phyloP scores from a whole-genome alignment of 805 yeast species.

The Candida easanensis region DNA sequence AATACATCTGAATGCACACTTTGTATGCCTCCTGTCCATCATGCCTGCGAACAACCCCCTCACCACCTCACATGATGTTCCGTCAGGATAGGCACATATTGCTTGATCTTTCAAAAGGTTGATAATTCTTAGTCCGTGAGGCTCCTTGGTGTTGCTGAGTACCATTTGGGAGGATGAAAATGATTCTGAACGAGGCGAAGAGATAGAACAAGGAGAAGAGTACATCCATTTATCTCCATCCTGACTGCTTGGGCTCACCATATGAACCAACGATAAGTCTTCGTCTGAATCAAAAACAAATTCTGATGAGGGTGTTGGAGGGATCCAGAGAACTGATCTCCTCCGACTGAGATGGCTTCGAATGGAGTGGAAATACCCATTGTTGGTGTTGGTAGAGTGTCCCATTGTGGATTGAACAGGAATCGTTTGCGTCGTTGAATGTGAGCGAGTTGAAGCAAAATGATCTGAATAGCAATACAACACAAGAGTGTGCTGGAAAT shows the following conservation, averaged over 20 bases:
- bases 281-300: background rate
- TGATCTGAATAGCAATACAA: no score
- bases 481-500: no score
- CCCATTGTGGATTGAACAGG: background rate
- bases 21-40: conserved; percentile 26
- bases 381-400: conserved; percentile 1
- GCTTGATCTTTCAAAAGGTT: background rate
- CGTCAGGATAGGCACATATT: conserved; percentile 10
- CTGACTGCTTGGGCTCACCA: background rate
- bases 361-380: conserved; percentile 2
- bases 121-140: background rate
- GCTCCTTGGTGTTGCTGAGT: background rate
- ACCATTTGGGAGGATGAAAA: background rate
- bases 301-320: background rate
- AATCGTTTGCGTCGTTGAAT: no score
- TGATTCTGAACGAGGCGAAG: background rate
- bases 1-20: conserved; percentile 18
- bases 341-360: conserved; percentile 7
- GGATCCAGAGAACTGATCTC: background rate
- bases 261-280: background rate
- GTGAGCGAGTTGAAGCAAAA: no score
- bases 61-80: conserved; percentile 16
- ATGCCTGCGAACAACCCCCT: conserved; percentile 30
- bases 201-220: background rate
- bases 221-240: background rate